phyloP scores from a whole-genome alignment of 768 basidiomycete genomes.

The Tylopilus rubrobrunneus region DNA sequence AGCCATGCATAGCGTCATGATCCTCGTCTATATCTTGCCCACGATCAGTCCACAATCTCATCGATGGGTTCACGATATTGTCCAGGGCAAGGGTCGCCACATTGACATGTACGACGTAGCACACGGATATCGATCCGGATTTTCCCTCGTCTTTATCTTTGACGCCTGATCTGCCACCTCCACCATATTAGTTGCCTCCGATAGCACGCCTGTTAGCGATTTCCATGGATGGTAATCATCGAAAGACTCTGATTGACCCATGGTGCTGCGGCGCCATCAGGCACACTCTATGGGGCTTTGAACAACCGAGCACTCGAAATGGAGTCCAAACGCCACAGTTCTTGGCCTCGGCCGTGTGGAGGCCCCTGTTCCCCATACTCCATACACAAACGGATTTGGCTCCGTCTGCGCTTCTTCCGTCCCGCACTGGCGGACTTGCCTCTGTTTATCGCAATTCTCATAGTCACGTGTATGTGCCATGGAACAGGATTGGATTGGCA shows the following conservation, averaged over 20 bases:
- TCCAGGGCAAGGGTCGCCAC: not conserved
- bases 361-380: not conserved
- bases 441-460: not conserved
- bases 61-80: constrained; percentile 20
- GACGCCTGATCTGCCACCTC: constrained; percentile 4
- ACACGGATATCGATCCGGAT: constrained; percentile 14
- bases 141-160: constrained; percentile 9
- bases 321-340: not conserved
- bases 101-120: not conserved
- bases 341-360: not conserved
- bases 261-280: too few species aligned
- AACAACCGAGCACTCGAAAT: not conserved
- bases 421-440: not conserved
- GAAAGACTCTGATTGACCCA: too few species aligned
- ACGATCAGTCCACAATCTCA: constrained; percentile 13
- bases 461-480: constrained; percentile 1
- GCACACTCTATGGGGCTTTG: too few species aligned
- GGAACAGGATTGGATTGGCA: not conserved
- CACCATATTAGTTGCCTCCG: constrained; percentile 4
- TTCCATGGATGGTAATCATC: not conserved
- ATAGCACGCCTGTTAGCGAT: constrained; percentile 1
- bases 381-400: not conserved
- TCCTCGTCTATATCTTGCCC: constrained; percentile 8
- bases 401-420: not conserved
- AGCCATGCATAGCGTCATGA: constrained; percentile 8